Conservation (phyloP, 192 early-diverging fungal species). For the Bifiguratus adelaidae region DNA sequence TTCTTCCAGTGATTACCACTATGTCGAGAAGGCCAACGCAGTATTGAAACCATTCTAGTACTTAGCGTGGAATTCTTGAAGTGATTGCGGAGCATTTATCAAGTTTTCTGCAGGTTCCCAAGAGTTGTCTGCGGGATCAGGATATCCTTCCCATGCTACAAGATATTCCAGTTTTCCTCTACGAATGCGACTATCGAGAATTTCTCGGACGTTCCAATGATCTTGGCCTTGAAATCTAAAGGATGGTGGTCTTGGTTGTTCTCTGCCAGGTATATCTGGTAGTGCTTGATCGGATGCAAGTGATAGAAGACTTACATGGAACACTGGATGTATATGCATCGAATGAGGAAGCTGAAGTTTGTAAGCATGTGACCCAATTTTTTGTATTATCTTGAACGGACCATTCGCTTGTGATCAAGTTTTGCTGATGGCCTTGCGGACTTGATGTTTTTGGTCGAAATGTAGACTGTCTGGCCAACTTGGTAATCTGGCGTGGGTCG, state of each 20-base stretch:
- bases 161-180: constrained; percentile 4
- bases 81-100: too few species aligned
- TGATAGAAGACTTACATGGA: constrained; percentile 1
- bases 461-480: not conserved
- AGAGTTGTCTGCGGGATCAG: constrained; percentile 3
- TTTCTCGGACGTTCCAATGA: constrained; percentile 7
- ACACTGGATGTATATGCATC: constrained; percentile 5
- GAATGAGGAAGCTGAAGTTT: not conserved
- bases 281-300: too few species aligned
- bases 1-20: too few species aligned
- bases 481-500: not conserved
- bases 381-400: not conserved
- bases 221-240: constrained; percentile 7
- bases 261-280: not conserved
- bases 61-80: too few species aligned
- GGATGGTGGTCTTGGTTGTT: not conserved
- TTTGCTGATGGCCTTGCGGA: not conserved
- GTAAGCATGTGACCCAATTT: not conserved
- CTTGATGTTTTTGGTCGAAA: not conserved
- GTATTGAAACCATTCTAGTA: too few species aligned
- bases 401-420: constrained; percentile 3
- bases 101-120: too few species aligned
- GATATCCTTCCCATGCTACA: constrained; percentile 9
- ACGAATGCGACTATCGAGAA: constrained; percentile 1
- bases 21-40: too few species aligned